Base-by-base conservation (phyloP, 441 rosid genomes). In the Pelargonium fulgidum region DNA sequence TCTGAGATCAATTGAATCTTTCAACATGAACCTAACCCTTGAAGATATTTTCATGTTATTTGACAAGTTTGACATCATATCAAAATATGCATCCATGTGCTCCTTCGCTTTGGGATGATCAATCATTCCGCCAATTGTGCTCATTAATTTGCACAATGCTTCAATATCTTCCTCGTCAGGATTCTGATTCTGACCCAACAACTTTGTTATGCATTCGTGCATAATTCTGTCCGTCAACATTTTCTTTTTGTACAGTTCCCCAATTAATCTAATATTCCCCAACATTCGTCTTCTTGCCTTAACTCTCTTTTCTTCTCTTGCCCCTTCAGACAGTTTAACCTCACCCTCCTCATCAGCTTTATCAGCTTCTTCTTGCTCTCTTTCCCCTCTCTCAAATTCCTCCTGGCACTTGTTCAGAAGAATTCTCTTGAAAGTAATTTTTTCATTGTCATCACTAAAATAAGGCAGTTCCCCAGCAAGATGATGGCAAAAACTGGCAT, bases 81-180 rank as follows among this genome's bases (percentile, higher is more conserved):
- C 91, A 85, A 94, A 92, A 84, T 94, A 92, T 2, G 62, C 73
- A 84, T 94, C 97, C 83, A 94, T 94, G 41, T 11, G 69, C 72
- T 11, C 74, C 89, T 87, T 92, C 12, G 97, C 96, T 72, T 56
- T 85, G 9, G 79, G 19, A 78, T 85, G 93, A 74, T 94, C 99
- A 70, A 94, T 86, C 85, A 85, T 85, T 75, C 83, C 92, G 65
- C 99, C 99, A 68, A 94, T 94, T 20, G 97, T 92, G 77, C 89
- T 87, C 99, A 95, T 87, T 66, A 92, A 79, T 76, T 88, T 89
- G 83, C 99, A 95, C 75, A 92, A 81, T 65, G 97, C 85, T 79
- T 92, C 99, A 36, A 95, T 75, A 77, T 88, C 88, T 79, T 95
- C 99, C 86, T 92, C 99, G 45, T 88, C 92, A n/a, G 95, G 93